Percentiles rank a stretch among this genome's conserved stretches.
These are phyloP conservation scores for Eleusine coracana DNA, from an alignment of 176 grass and related monocot species.

Conservation along the genomic window DNA sequence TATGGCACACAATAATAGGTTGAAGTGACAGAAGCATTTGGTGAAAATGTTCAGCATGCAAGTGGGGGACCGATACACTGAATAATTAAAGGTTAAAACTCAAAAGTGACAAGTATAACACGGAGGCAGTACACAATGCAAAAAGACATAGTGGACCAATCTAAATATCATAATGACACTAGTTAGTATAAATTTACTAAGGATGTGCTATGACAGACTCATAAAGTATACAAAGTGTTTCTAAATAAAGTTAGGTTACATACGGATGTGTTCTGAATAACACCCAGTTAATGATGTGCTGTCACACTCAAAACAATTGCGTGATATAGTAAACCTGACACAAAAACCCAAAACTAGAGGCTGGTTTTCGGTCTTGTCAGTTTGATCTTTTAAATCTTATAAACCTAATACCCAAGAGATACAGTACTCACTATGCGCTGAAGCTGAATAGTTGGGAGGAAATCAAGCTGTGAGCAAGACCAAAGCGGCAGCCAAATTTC, in stretches of 20 bases:
- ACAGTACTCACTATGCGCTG: not conserved
- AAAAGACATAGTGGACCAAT: constrained; percentile 1
- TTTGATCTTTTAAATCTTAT: not conserved
- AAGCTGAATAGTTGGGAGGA: not conserved
- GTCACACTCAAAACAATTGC: not conserved
- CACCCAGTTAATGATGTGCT: not conserved
- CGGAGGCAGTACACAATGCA: not conserved
- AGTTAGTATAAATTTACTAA: not conserved
- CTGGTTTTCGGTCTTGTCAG: not conserved
- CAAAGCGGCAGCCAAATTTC: not conserved
- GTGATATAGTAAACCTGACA: not conserved
- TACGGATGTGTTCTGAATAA: not conserved
- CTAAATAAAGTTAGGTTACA: constrained; percentile 10
- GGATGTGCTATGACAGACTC: not conserved
- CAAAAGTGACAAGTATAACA: not conserved
- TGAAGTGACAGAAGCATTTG: not conserved
- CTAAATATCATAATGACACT: constrained; percentile 7
- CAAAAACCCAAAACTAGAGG: not conserved
- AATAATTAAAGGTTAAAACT: not conserved
- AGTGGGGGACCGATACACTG: not conserved
- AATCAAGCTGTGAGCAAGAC: not conserved
- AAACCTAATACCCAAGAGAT: not conserved
- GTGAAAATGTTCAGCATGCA: not conserved
- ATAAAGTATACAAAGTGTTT: not conserved
- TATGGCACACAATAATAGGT: not conserved